Conservation (phyloP, 2,329 filamentous ascomycete genomes). For the Exophiala aquamarina region DNA sequence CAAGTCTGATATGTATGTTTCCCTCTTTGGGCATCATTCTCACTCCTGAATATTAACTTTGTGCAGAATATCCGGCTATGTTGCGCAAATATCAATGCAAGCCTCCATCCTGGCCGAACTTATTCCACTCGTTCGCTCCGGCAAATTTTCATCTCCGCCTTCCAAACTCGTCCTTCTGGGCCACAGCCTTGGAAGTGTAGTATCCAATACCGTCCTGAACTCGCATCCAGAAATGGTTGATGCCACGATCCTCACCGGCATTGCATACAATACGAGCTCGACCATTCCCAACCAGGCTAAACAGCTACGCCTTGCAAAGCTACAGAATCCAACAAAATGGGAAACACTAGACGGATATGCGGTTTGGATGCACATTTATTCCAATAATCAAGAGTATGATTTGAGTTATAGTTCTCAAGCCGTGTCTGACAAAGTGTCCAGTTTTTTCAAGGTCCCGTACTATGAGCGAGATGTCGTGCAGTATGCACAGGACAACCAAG, state of each 20-base stretch:
- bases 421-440: not conserved
- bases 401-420: not conserved
- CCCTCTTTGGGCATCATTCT: no score
- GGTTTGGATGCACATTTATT: conserved; percentile 2
- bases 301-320: conserved; percentile 4
- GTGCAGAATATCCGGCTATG: no score
- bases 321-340: conserved; percentile 2
- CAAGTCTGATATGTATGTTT: no score
- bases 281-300: not conserved
- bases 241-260: conserved; percentile 6
- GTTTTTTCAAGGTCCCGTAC: conserved; percentile 10
- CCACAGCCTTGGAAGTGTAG: conserved; percentile 9
- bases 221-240: conserved; percentile 4
- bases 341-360: conserved; percentile 1
- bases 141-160: conserved; percentile 1
- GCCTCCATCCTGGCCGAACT: no score
- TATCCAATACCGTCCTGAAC: conserved; percentile 4
- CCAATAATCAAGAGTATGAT: conserved; percentile 5
- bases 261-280: not conserved
- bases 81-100: no score
- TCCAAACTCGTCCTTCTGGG: conserved; percentile 5
- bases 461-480: conserved; percentile 6
- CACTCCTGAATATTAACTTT: no score
- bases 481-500: conserved; percentile 5
- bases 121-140: conserved; percentile 1